Percentiles rank a stretch among this genome's conserved stretches.
Evolutionary conservation across 768 basidiomycete genomes (phyloP).

Genomic region (Calvatia gigantea): DNA sequence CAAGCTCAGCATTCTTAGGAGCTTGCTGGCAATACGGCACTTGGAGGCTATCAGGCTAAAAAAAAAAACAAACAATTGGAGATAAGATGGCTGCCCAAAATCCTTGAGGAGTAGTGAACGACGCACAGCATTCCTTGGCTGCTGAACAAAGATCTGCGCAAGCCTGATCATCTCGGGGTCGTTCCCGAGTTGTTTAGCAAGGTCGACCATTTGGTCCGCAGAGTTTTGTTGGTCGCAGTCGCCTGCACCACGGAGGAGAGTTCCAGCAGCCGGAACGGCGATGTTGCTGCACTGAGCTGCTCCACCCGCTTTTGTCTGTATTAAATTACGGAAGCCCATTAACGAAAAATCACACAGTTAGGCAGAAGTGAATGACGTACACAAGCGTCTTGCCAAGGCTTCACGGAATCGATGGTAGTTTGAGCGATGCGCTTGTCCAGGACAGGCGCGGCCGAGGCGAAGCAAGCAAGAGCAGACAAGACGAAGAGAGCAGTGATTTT

Average conservation of each 20-base stretch:
- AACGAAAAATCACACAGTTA: not conserved
- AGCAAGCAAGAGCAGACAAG: conserved; percentile 25
- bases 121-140: conserved; percentile 48
- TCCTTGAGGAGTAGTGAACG: conserved; percentile 21
- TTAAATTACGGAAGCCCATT: not conserved
- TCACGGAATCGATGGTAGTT: conserved; percentile 42
- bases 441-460: conserved; percentile 30
- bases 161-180: conserved; percentile 41
- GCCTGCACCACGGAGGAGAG: conserved; percentile 56
- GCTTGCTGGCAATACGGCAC: conserved; percentile 49
- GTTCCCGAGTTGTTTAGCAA: conserved; percentile 36
- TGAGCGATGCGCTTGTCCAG: conserved; percentile 48
- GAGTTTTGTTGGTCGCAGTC: conserved; percentile 55
- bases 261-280: conserved; percentile 51
- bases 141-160: conserved; percentile 46
- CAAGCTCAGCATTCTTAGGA: conserved; percentile 44
- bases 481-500: conserved; percentile 26
- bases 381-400: conserved; percentile 49
- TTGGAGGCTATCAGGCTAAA: conserved; percentile 42
- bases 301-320: conserved; percentile 52
- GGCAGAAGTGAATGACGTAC: conserved; percentile 29
- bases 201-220: conserved; percentile 50
- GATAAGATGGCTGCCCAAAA: not conserved
- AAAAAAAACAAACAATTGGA: not conserved
- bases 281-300: conserved; percentile 53